phyloP scores from a whole-genome alignment of 2,329 filamentous ascomycete species.

The Colletotrichum truncatum region DNA sequence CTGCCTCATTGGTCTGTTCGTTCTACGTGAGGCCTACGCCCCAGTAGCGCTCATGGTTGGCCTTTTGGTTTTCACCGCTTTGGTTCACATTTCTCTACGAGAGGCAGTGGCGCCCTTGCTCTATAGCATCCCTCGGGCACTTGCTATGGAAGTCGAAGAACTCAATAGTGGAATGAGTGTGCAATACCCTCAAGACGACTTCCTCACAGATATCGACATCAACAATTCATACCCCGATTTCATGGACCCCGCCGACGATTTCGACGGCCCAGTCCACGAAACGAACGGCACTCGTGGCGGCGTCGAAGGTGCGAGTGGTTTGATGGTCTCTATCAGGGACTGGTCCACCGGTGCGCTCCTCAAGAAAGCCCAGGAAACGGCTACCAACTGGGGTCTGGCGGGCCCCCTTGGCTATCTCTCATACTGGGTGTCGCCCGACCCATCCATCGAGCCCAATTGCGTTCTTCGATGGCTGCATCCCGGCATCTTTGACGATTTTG shows the following conservation, averaged over 20 bases:
- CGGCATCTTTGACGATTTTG: slow-evolving; percentile 78
- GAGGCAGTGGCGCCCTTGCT: slow-evolving; percentile 79
- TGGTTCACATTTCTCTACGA: slow-evolving; percentile 81
- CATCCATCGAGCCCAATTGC: slow-evolving; percentile 52
- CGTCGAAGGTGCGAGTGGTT: slow-evolving; percentile 48
- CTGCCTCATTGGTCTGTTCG: slow-evolving; percentile 87
- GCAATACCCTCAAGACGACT: slow-evolving; percentile 9
- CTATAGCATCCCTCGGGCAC: slow-evolving; percentile 81
- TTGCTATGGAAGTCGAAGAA: slow-evolving; percentile 63
- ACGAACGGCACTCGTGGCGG: slow-evolving; percentile 41
- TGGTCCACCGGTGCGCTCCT: slow-evolving; percentile 48
- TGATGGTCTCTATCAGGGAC: slow-evolving; percentile 42
- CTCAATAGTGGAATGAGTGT: slow-evolving; percentile 27
- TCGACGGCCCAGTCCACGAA: slow-evolving; percentile 33
- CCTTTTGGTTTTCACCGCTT: slow-evolving; percentile 76
- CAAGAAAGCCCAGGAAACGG: slow-evolving; percentile 40
- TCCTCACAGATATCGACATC: slow-evolving; percentile 19
- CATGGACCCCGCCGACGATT: slow-evolving; percentile 34
- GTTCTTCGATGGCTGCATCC: slow-evolving; percentile 79
- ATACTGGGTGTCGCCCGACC: slow-evolving; percentile 37
- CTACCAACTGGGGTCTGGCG: slow-evolving; percentile 38
- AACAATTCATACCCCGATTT: slow-evolving; percentile 18
- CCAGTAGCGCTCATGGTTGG: slow-evolving; percentile 80
- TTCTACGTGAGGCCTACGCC: slow-evolving; percentile 71
- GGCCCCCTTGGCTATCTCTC: slow-evolving; percentile 38